Conservation (phyloP, 495 filamentous ascomycete genomes). For the Bathelium albidoporum region DNA sequence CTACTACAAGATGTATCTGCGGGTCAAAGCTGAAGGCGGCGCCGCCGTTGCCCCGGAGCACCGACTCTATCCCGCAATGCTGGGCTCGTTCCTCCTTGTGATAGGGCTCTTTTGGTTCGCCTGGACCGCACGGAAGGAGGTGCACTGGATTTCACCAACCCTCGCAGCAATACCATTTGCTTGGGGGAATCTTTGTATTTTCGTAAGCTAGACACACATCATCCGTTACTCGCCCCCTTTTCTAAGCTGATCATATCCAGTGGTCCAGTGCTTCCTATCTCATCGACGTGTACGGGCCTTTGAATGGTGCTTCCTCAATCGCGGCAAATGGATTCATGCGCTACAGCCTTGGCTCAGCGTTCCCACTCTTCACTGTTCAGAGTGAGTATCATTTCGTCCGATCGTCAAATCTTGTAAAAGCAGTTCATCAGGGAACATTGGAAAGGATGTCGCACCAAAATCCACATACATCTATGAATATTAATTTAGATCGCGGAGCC, state of each 20-base stretch:
- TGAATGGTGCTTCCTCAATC: constrained; percentile 49
- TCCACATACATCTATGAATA: too few relatives aligned
- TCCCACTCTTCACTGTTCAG: constrained; percentile 48
- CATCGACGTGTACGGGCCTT: constrained; percentile 47
- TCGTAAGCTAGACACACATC: constrained; percentile 27
- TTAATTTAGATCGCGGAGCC: too few relatives aligned
- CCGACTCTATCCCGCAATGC: constrained; percentile 34
- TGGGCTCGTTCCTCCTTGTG: constrained; percentile 35
- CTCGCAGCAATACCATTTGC: constrained; percentile 54
- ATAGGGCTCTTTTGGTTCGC: constrained; percentile 43
- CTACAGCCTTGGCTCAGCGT: constrained; percentile 51
- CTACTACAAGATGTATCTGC: constrained; percentile 24
- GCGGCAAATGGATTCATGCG: constrained; percentile 56
- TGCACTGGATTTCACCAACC: constrained; percentile 45
- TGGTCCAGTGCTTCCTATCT: constrained; percentile 42
- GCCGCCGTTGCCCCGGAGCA: constrained; percentile 31
- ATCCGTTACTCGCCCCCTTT: background rate
- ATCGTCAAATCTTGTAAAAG: background rate
- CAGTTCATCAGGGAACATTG: too few relatives aligned
- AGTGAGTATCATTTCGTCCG: constrained; percentile 16
- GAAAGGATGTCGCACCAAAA: too few relatives aligned
- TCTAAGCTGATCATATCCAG: constrained; percentile 12
- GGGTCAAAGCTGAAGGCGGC: constrained; percentile 30
- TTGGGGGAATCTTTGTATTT: constrained; percentile 55
- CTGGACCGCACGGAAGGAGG: constrained; percentile 31